Percentiles rank a stretch among this genome's conserved stretches.
Evolutionary conservation across 441 rosid genomes (phyloP).

Genomic region (Capsella rubella): DNA sequence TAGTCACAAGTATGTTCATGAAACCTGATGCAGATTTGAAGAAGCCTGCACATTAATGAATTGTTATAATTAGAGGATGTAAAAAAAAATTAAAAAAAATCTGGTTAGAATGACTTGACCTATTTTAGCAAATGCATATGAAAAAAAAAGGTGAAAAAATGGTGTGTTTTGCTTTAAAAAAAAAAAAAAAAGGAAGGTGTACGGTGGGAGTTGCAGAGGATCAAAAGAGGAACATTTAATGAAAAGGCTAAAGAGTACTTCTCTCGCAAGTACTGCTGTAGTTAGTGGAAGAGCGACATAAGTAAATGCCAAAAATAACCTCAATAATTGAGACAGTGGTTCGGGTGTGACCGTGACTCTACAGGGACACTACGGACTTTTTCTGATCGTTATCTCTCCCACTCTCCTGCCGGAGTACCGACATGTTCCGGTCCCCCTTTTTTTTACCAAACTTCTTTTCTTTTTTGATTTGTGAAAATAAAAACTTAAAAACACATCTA

Average conservation of each 20-base stretch:
- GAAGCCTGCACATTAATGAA: slow-evolving; percentile 65
- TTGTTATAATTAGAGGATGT: neutral
- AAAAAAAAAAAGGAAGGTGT: neutral
- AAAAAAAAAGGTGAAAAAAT: neutral
- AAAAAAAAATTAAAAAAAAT: neutral
- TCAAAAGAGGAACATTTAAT: slow-evolving; percentile 45
- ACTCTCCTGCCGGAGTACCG: slow-evolving; percentile 46
- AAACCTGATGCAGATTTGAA: slow-evolving; percentile 95
- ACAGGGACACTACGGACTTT: slow-evolving; percentile 42
- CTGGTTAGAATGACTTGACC: neutral
- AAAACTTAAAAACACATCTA: slow-evolving; percentile 4
- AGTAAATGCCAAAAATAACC: slow-evolving; percentile 38
- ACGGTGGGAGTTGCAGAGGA: slow-evolving; percentile 35
- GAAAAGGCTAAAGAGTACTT: slow-evolving; percentile 34
- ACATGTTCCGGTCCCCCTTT: slow-evolving; percentile 40
- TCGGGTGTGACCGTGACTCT: slow-evolving; percentile 34
- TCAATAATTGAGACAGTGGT: slow-evolving; percentile 32
- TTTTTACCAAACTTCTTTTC: slow-evolving; percentile 9
- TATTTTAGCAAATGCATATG: neutral
- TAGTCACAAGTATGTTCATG: slow-evolving; percentile 71
- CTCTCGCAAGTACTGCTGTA: slow-evolving; percentile 34
- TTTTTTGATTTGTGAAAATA: neutral
- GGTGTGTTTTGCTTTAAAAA: neutral
- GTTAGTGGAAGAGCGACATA: slow-evolving; percentile 33
- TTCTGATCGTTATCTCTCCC: slow-evolving; percentile 38